Percentiles rank a stretch among this genome's conserved stretches.
Evolutionary conservation across 345 rosid species (phyloP).

Genomic region (Acer saccharum): DNA sequence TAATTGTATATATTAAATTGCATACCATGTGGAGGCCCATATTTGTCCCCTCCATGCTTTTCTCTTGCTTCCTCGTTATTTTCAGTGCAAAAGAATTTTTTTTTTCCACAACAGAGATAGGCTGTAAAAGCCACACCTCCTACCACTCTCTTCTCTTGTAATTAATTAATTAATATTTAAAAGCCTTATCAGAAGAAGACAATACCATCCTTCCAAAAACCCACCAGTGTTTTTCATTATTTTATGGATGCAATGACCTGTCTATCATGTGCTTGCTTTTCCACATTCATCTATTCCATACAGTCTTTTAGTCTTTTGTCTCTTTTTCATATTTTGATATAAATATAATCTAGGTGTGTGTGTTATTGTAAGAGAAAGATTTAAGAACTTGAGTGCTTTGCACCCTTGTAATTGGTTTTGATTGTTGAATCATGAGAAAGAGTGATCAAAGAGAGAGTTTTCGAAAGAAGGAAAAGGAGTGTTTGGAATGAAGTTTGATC

Average conservation of each 20-base stretch:
- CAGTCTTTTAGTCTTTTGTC: slow-evolving; percentile 12
- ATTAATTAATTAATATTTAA: not conserved
- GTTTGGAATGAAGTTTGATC: slow-evolving; percentile 76
- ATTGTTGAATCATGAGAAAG: slow-evolving; percentile 44
- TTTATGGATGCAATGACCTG: slow-evolving; percentile 48
- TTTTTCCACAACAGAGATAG: slow-evolving; percentile 13
- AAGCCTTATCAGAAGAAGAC: slow-evolving; percentile 50
- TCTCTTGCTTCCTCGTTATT: slow-evolving; percentile 34
- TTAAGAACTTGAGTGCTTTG: slow-evolving; percentile 23
- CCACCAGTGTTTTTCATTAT: slow-evolving; percentile 42
- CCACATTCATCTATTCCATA: slow-evolving; percentile 5
- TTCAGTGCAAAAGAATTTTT: slow-evolving; percentile 39
- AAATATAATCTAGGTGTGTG: slow-evolving; percentile 11
- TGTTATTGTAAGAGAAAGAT: not conserved
- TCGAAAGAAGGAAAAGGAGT: slow-evolving; percentile 44
- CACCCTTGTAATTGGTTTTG: slow-evolving; percentile 28
- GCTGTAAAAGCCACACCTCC: slow-evolving; percentile 34
- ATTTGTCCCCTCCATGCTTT: slow-evolving; percentile 18
- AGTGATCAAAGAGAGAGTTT: slow-evolving; percentile 3
- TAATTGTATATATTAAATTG: not conserved
- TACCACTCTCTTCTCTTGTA: not conserved
- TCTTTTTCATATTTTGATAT: slow-evolving; percentile 13
- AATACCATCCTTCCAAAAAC: slow-evolving; percentile 48
- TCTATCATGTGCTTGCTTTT: slow-evolving; percentile 54
- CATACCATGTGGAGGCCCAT: slow-evolving; percentile 37